Percentiles rank a stretch among this genome's conserved stretches.
Conservation (phyloP, 805 yeast genomes). For the Kluyveromyces siamensis region DNA sequence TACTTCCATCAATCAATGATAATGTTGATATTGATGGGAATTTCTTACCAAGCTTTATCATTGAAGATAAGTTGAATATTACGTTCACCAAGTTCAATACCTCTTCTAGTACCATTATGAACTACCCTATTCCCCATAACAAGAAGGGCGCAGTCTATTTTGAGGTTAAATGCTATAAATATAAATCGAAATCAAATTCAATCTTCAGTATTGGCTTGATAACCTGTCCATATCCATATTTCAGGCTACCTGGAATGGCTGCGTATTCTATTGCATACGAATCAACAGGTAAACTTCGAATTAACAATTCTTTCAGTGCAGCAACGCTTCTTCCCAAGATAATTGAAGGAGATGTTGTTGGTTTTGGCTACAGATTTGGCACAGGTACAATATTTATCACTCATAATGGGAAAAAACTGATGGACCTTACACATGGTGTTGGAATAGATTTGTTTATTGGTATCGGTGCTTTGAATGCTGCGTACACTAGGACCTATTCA, state of each 20-base stretch:
- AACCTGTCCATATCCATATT: constrained; percentile 67
- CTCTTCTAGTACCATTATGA: constrained; percentile 27
- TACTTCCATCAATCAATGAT: constrained; percentile 28
- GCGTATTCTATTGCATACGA: constrained; percentile 66
- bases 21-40: constrained; percentile 25
- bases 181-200: constrained; percentile 30
- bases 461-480: constrained; percentile 31
- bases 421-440: constrained; percentile 70
- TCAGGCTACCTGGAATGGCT: constrained; percentile 66
- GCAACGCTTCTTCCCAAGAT: constrained; percentile 35
- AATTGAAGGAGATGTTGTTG: constrained; percentile 84
- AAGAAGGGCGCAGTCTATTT: constrained; percentile 63
- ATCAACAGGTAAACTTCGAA: constrained; percentile 59
- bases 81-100: constrained; percentile 23
- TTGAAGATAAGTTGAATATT: constrained; percentile 28
- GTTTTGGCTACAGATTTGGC: constrained; percentile 78
- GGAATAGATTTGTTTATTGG: constrained; percentile 36
- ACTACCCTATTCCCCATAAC: constrained; percentile 30
- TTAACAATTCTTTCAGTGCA: constrained; percentile 50
- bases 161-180: constrained; percentile 46
- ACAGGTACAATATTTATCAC: constrained; percentile 87
- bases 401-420: constrained; percentile 80
- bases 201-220: constrained; percentile 58
- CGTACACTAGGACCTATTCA: constrained; percentile 30
- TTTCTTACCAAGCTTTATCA: constrained; percentile 27